Conservation (phyloP, 1,139 yeast species). For the Debaryomycetaceae sp. region DNA sequence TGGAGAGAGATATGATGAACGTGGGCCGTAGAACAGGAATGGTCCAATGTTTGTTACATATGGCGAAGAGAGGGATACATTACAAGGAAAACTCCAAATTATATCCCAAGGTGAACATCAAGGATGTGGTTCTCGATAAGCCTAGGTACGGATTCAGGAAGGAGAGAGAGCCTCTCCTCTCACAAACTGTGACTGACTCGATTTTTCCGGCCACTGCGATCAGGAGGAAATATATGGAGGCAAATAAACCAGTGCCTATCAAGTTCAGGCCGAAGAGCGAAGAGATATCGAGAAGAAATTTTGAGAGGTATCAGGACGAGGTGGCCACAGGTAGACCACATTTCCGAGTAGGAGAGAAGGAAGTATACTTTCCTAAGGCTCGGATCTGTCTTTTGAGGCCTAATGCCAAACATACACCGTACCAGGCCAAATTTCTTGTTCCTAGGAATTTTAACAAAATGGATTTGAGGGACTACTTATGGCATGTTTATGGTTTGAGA, state of each 20-base stretch:
- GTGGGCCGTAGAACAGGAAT: constrained; percentile 7
- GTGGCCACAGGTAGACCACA: constrained; percentile 70
- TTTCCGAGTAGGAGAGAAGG: constrained; percentile 71
- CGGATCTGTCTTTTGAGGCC: constrained; percentile 77
- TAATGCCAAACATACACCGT: constrained; percentile 91
- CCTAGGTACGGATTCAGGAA: constrained; percentile 40
- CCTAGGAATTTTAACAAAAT: constrained; percentile 88
- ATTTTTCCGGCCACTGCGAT: constrained; percentile 41
- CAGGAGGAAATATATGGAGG: constrained; percentile 30
- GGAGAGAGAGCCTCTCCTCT: constrained; percentile 38
- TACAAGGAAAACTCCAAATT: constrained; percentile 28
- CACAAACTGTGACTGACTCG: constrained; percentile 39
- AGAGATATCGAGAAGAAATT: constrained; percentile 37
- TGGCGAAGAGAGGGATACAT: constrained; percentile 25
- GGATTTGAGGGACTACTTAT: constrained; percentile 87
- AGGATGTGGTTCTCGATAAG: constrained; percentile 38
- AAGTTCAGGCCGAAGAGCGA: constrained; percentile 35
- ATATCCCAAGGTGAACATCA: constrained; percentile 41
- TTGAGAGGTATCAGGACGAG: constrained; percentile 48
- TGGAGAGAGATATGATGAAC: neutral
- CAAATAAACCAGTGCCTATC: constrained; percentile 45
- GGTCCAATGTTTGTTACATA: constrained; percentile 9
- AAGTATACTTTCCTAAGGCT: constrained; percentile 80
- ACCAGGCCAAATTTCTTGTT: constrained; percentile 90
- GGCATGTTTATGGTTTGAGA: constrained; percentile 81